Base-by-base conservation (phyloP, 176 grass and related monocot species). In the Miscanthus lutarioriparius region DNA sequence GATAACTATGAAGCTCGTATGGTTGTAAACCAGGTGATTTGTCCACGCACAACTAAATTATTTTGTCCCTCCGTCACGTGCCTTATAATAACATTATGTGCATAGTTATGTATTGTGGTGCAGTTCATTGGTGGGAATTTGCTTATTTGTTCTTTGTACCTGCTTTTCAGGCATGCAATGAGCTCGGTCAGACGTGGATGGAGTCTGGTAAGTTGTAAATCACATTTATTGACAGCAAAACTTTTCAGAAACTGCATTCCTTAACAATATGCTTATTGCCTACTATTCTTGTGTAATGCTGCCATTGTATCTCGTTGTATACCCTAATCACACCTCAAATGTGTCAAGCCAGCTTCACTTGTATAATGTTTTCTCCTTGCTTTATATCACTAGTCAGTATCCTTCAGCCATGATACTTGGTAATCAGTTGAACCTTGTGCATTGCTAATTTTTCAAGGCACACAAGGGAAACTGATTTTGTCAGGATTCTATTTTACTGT, bases 1-100 rank as follows among this genome's bases (percentile, higher is more conserved):
- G 96, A 98, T 90, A 98, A 98, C 48, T 98, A 98, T 83, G 96
- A 98, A 89, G 93, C 96, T 87, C 91, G 96, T 78, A 98, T 98
- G 96, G 96, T 92, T 65, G 93, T 98, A 37, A 98, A 98, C 59
- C 96, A 98, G 96, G 96, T 98, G 53, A 54, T 51, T 49, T 74
- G 17, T 67, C 3, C 36, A n/a, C 26, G 32, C 3, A 62, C 65
- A 82, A 33, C 22, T 47, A 67, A 76, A 80, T 4, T 71, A 74
- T 32, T 74, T 74, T 0, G 9, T 64, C 7, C 67, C 8, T 77
- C 36, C 47, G 3, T 49, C 66, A 5, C 35, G 30, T 72, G 33
- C 45, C 53, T 82, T 63, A 67, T 28, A 20, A 41, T 77, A 22
- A 35, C 19, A 76, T 75, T 78, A 68, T 20, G 37, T 51, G 80